Base-by-base conservation (phyloP, 495 filamentous ascomycete species). In the Penicillium soppii region DNA sequence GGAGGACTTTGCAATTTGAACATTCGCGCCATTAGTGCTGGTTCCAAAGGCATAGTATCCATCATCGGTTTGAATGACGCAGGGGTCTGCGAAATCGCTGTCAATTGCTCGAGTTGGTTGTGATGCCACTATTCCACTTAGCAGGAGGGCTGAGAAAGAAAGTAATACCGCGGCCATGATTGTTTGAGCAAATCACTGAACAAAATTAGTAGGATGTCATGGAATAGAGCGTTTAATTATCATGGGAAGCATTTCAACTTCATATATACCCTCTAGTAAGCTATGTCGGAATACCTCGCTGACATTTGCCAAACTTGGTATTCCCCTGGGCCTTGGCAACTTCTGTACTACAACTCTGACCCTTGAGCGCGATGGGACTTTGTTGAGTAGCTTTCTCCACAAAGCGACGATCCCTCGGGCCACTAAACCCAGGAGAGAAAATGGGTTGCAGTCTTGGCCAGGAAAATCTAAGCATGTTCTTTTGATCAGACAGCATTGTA, bases 41-140 rank as follows among this genome's bases (percentile, higher is more conserved):
- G 68, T 71, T 19, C 60, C 62, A 47, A 72, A 72, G 0, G 68
- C 62, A 25, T 66, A 70, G 39, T 62, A 70, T 3, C 56, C 61
- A 38, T 63, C 65, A 25, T 29, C 37, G 16, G 55, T 56, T 43
- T 62, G 42, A 39, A 72, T 59, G 36, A 70, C 56, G 21, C 58
- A 52, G 9, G 68, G 68, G 29, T 72, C 68, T 1, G 68, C 46
- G 27, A 72, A 72, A 49, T 72, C 55, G 2, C 55, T 27, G 23
- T 62, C 50, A 9, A 71, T 58, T 10, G 53, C 63, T 8, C 57
- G 66, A 22, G 44, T 42, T 10, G 59, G 35, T 17, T 60, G 49
- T 51, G 51, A 43, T n/a, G 40, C 33, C 13, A 40, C 39, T 37
- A 50, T 7, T 15, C 51, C 45, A 33, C 25, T 43, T 12, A 52